Evolutionary conservation across 2,329 filamentous ascomycete species (phyloP), one percentile per base, ranked within the genome.

Genomic region (Oidium heveae): DNA sequence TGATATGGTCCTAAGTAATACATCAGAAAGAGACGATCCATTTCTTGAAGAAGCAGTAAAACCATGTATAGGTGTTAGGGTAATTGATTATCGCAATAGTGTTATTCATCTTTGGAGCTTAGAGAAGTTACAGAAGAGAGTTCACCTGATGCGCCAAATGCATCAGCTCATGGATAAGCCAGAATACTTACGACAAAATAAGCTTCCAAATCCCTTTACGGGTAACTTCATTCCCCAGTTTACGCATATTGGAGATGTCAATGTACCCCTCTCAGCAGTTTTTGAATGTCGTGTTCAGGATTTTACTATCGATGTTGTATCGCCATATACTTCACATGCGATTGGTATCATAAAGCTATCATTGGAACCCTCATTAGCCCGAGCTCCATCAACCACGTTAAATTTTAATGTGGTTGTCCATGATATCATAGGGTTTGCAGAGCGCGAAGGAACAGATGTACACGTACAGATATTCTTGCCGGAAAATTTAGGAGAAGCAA

Each of bases 371-470:
- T 96, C 89, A 0, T 89, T 86, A 51, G 88, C 89, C 1, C 82
- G 93, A 62, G 89, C 88, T 4, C 91, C 91, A 15, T 84, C 86
- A 13, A 91, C 85, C 56, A 95, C 86, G 2, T 71, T 96, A 56
- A 98, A 96, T 66, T 98, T 98, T 70, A 98, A 96, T 63, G 88
- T 96, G 5, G 88, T 96, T 34, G 94, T 98, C 86, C 88, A 94
- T 63, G 87, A 96, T 64, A 77, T 98, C 69, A 71, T 91, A 37
- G 91, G 91, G 0, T 98, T 98, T 61, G 84, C 91, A 0, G 91
- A 98, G 68, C 79, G 89, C 58, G 91, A 98, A 70, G 91, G 91
- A 15, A 94, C 86, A 0, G 84, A 94, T 60, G 87, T 98, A 32
- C 91, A 98, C 67, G 91, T 87, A 1, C 88, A 96, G 67, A 77